Evolutionary conservation across 2,329 filamentous ascomycete genomes (phyloP), one percentile per base, ranked within the genome.

Genomic region (Mycosphaerelloides madeirae): DNA sequence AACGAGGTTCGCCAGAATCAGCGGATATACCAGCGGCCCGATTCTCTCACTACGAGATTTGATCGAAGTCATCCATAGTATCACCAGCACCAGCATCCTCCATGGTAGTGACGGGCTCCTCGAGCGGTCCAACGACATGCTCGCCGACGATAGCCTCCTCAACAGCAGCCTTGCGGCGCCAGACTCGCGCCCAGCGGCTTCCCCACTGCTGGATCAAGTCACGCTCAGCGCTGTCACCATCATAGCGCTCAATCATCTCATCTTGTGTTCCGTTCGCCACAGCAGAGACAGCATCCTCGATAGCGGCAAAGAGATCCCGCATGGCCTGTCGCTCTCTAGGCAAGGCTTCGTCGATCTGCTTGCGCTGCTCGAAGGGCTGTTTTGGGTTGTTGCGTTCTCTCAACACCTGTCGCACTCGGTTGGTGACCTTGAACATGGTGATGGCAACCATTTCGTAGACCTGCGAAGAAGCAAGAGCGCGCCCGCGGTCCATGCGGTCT

Each of bases 371-470:
- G 7, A 73, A 71, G 1, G 69, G 66, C 3, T 82, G 67, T 11
- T 75, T 76, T 6, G 76, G 72, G 35, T 78, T 76, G n/a, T 75
- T 72, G 20, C 79, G 75, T 3, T 81, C 78, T 1, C 74, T 71
- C 8, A 87, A 79, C 18, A 96, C 83, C 68, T 95, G 87, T 32
- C 87, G 81, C 41, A 94, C 82, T 22, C 90, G 85, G 52, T 83
- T 83, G 1, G 88, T 90, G 38, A 97, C 91, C 70, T 98, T 97
- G 61, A 81, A 78, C 41, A 96, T 83, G 0, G 93, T 97, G 56
- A 85, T 85, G 50, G 83, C 82, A 13, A 97, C 83, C 70, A 97
- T 84, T 71, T 98, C 93, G 64, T 88, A 96, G 8, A 94, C 76
- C 69, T 91, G 83, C 6, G 83, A 74, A 55, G 85, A 78, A 9